Base-by-base conservation (phyloP, 2,329 filamentous ascomycete species). In the Trichophaea hybrida region DNA sequence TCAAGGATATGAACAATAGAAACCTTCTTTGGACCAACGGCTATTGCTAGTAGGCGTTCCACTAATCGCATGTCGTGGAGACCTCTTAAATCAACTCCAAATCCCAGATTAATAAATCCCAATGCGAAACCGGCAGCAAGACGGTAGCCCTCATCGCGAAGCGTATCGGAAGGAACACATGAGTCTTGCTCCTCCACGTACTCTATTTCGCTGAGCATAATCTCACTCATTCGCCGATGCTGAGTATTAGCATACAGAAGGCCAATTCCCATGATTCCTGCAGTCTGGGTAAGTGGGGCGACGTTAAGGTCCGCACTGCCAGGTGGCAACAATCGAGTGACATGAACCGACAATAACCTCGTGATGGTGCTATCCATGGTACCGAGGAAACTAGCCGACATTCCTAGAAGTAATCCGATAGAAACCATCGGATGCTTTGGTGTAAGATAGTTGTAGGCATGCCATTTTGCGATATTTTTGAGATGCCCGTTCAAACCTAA, bases 351-450 rank as follows among this genome's bases (percentile, higher is more conserved):
- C 3, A 98, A 77, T 40, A 98, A 76, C 31, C 93, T 83, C 6
- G 93, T 97, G 62, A 97, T 91, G 33, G 96, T 78, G 1, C 88
- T 93, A 71, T 98, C 93, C 91, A 97, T 97, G 1, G 90, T 97
- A 1, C 94, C 93, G 66, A 96, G 78, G 70, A 95, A 94, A 1
- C 93, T 97, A 32, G 88, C 93, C 6, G 93, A 90, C 15, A 98
- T 77, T 0, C 93, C 93, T 0, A 98, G 77, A 2, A 98, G 77
- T n/a, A 98, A 76, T 7, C 93, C 93, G 58, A 98, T 91, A 0
- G 93, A 97, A 31, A 93, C 97, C 93, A 98, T 98, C 32, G 90
- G 94, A 72, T 98, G 94, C 69, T 98, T 98, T 1, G 93, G 91
- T 0, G 93, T 98, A n/a, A 98, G 76, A 67, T 98, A 98, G 70